Percentiles rank a stretch among this genome's conserved stretches.
Evolutionary conservation across 352 stramenopile species (phyloP).

Genomic region (Pythium brassicae): DNA sequence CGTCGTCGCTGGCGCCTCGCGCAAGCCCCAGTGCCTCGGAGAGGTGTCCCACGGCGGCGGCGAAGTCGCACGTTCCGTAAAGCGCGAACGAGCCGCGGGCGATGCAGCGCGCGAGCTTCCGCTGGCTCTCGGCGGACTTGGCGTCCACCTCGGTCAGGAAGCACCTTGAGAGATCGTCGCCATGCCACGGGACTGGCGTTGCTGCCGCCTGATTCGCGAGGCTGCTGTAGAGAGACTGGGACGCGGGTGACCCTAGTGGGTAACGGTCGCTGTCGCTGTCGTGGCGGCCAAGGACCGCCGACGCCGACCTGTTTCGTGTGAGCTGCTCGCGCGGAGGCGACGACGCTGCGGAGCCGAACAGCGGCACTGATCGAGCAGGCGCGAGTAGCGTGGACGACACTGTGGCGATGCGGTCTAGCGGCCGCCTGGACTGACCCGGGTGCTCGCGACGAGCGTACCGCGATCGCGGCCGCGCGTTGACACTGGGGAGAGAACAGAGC

Average conservation of each 20-base stretch:
- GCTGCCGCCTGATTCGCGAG: constrained; percentile 1
- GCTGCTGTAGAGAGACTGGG: neutral
- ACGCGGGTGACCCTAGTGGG: neutral
- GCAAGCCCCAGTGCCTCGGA: constrained; percentile 30
- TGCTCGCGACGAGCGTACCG: constrained; percentile 51
- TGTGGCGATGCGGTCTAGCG: constrained; percentile 32
- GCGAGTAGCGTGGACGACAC: neutral
- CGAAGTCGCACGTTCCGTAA: constrained; percentile 37
- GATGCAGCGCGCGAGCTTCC: constrained; percentile 32
- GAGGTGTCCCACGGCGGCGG: constrained; percentile 30
- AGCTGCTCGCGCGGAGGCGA: constrained; percentile 2
- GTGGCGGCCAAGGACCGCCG: neutral
- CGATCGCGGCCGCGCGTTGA: constrained; percentile 43
- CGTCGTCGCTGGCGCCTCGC: constrained; percentile 13
- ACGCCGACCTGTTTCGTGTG: constrained; percentile 8
- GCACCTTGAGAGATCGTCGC: constrained; percentile 49
- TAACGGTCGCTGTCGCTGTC: neutral
- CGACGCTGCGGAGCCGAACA: neutral
- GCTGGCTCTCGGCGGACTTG: constrained; percentile 19
- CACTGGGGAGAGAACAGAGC: constrained; percentile 4
- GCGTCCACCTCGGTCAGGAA: constrained; percentile 77
- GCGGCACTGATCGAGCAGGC: neutral
- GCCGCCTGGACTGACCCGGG: constrained; percentile 19
- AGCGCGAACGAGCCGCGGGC: constrained; percentile 44
- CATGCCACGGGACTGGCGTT: constrained; percentile 15